Conservation (phyloP, 257 asterid species). For the Solanum sparsipilum region DNA sequence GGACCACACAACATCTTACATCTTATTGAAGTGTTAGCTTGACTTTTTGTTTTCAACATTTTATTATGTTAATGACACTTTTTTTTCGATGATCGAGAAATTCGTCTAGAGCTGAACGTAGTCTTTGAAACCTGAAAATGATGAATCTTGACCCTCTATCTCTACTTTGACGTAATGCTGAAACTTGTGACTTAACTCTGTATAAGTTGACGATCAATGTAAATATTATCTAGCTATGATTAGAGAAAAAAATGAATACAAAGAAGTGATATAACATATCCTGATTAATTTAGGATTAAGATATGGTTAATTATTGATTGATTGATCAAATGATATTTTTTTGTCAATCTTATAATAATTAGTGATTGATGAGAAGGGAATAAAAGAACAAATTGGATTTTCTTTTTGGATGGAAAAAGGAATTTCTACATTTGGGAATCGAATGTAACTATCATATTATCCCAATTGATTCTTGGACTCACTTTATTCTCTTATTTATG, state of each 20-base stretch:
- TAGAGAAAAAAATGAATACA: background rate
- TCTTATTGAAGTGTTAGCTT: background rate
- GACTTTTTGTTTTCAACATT: background rate
- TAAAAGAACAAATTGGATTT: background rate
- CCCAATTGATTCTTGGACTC: background rate
- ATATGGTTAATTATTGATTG: background rate
- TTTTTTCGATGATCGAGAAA: background rate
- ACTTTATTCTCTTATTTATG: background rate
- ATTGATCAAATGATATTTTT: background rate
- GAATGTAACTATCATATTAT: background rate
- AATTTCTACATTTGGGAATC: background rate
- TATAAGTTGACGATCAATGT: background rate
- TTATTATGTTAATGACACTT: background rate
- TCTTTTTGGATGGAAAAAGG: background rate
- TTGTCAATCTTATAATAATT: background rate
- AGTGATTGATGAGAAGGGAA: background rate
- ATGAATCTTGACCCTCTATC: background rate
- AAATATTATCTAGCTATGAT: background rate
- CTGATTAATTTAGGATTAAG: background rate
- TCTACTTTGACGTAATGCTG: background rate
- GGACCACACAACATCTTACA: background rate
- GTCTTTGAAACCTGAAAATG: accelerated
- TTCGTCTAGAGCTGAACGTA: background rate
- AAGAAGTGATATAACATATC: background rate
- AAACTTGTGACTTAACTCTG: background rate